Conservation (phyloP, 305 asterid species). For the Fraxinus albicans region DNA sequence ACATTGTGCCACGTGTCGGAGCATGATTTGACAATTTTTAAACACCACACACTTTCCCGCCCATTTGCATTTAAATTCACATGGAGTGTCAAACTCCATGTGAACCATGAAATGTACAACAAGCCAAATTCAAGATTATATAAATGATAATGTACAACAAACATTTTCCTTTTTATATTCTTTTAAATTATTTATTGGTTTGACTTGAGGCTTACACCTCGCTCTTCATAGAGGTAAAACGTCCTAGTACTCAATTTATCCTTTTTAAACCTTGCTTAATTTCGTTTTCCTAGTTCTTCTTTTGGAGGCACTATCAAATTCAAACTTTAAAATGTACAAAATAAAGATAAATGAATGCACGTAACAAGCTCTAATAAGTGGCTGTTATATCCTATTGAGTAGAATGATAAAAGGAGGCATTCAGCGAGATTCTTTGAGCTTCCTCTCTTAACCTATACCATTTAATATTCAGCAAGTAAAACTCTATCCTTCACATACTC, state of each 20-base stretch:
- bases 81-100: too few species aligned
- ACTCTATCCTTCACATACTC: not conserved
- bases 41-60: too few species aligned
- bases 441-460: not conserved
- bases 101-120: too few species aligned
- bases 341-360: not conserved
- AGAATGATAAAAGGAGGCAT: not conserved
- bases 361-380: not conserved
- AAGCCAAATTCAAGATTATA: too few species aligned
- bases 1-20: too few species aligned
- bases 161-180: not conserved
- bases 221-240: not conserved
- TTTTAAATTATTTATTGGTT: not conserved
- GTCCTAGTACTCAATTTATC: not conserved
- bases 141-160: too few species aligned
- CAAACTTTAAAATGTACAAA: not conserved
- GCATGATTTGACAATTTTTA: too few species aligned
- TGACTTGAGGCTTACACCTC: not conserved
- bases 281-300: not conserved
- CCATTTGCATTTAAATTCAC: too few species aligned
- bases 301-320: not conserved
- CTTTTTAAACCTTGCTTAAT: not conserved
- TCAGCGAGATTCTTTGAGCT: not conserved
- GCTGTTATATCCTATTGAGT: not conserved
- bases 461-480: not conserved